Evolutionary conservation across 2,329 filamentous ascomycete species (phyloP).

Genomic region (Apiospora phragmitis): DNA sequence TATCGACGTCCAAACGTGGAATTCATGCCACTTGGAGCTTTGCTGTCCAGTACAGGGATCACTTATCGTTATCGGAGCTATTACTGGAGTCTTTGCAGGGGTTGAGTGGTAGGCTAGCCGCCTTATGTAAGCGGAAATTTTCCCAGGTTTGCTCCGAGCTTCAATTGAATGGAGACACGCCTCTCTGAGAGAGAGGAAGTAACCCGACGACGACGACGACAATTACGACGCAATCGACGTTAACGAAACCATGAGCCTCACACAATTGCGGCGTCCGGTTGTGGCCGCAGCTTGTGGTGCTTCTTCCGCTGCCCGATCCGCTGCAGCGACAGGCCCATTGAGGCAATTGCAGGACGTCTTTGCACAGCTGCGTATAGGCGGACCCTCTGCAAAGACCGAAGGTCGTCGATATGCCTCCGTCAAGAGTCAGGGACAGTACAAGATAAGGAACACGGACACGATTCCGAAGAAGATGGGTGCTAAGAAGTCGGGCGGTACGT

Average conservation of each 20-base stretch:
- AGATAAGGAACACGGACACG: slow-evolving; percentile 59
- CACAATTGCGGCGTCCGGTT: slow-evolving; percentile 45
- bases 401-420: slow-evolving; percentile 58
- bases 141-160: slow-evolving; percentile 13
- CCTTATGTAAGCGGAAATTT: slow-evolving; percentile 20
- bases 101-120: background rate
- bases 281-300: slow-evolving; percentile 34
- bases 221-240: background rate
- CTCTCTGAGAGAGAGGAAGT: background rate
- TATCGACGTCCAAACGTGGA: background rate
- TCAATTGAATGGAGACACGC: slow-evolving; percentile 8
- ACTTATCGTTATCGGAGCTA: slow-evolving; percentile 26
- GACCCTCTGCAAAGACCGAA: slow-evolving; percentile 41
- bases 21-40: slow-evolving; percentile 7
- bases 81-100: background rate
- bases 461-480: slow-evolving; percentile 84
- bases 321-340: slow-evolving; percentile 15
- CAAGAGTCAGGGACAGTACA: slow-evolving; percentile 69
- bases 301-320: slow-evolving; percentile 20
- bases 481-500: slow-evolving; percentile 84
- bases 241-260: slow-evolving; percentile 38
- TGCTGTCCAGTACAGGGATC: slow-evolving; percentile 25
- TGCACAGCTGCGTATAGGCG: slow-evolving; percentile 30
- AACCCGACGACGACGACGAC: background rate
- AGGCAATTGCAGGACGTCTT: slow-evolving; percentile 34